Evolutionary conservation across 192 early-diverging fungal genomes (phyloP).

Genomic region (Podila epigama): DNA sequence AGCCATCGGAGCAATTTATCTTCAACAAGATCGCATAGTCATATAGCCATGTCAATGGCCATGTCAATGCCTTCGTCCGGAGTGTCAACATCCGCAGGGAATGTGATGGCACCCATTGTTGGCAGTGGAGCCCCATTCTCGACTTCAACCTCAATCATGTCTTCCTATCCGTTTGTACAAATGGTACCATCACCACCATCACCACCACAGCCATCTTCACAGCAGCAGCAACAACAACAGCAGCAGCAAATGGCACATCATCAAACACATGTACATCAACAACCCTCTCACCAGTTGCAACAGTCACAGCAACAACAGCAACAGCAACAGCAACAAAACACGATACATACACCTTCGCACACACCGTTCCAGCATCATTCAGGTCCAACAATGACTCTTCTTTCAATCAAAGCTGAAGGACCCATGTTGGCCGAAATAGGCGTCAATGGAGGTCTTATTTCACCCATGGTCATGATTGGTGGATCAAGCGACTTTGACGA

Average conservation of each 20-base stretch:
- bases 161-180: slow-evolving; percentile 9
- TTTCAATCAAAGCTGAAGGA: slow-evolving; percentile 32
- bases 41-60: slow-evolving; percentile 11
- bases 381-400: slow-evolving; percentile 37
- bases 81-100: not conserved
- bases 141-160: not conserved
- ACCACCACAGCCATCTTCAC: not conserved
- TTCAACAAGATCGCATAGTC: not conserved
- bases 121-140: slow-evolving; percentile 10
- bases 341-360: slow-evolving; percentile 11
- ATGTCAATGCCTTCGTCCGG: slow-evolving; percentile 25
- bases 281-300: not conserved
- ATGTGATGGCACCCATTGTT: slow-evolving; percentile 23
- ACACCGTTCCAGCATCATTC: slow-evolving; percentile 18
- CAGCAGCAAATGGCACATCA: slow-evolving; percentile 1
- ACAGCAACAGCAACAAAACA: not conserved
- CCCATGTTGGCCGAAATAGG: slow-evolving; percentile 7
- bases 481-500: slow-evolving; percentile 19
- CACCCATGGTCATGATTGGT: slow-evolving; percentile 2
- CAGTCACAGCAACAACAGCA: slow-evolving; percentile 9
- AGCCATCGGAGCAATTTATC: slow-evolving; percentile 23
- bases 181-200: slow-evolving; percentile 4
- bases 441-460: not conserved
- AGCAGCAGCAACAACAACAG: slow-evolving; percentile 13
- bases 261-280: not conserved